Evolutionary conservation across 2,329 filamentous ascomycete genomes (phyloP), one percentile per base, ranked within the genome.

Genomic region (Trichoderma sp.): DNA sequence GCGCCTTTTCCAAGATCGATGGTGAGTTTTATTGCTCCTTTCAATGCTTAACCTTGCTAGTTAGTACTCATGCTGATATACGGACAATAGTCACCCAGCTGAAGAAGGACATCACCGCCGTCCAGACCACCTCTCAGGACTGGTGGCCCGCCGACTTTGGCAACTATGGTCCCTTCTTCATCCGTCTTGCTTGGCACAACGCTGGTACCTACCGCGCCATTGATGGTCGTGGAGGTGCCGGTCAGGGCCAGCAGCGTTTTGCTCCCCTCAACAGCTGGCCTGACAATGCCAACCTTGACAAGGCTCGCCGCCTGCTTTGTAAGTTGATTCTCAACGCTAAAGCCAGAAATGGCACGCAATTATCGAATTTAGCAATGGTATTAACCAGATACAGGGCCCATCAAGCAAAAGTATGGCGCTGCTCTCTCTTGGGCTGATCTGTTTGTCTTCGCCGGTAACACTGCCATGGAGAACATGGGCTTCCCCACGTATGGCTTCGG

Each of bases 131-230:
- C 79, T 93, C 91, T 3, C 89, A 94, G 82, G 89, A 92, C 53
- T 94, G 88, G 88, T 94, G 92, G 92, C 92, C 92, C 1, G 92
- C 92, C 34, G 92, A 94, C 79, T 93, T 92, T 77, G 92, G 92
- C 72, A 90, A 93, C 85, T 94, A 94, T 76, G 92, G 92, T 75
- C 91, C 92, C 80, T 86, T 94, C 36, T 93, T 94, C 80, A 86
- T 94, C 78, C 91, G 92, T 70, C 90, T 94, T 89, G 90, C 91
- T 73, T 94, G 92, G 92, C 92, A 94, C 85, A 90, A 89, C 74
- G 89, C 92, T 30, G 92, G 92, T 73, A 94, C 92, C 68, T 94
- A 94, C 83, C 91, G 92, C 77, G 88, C 91, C 78, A 85, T 85
- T 65, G 92, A 94, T 76, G 92, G 92, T 50, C 91, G 92, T 73